These are phyloP conservation scores for Aspergillus calidoustus DNA, from an alignment of 2,329 filamentous ascomycete genomes.

Conservation along the genomic window DNA sequence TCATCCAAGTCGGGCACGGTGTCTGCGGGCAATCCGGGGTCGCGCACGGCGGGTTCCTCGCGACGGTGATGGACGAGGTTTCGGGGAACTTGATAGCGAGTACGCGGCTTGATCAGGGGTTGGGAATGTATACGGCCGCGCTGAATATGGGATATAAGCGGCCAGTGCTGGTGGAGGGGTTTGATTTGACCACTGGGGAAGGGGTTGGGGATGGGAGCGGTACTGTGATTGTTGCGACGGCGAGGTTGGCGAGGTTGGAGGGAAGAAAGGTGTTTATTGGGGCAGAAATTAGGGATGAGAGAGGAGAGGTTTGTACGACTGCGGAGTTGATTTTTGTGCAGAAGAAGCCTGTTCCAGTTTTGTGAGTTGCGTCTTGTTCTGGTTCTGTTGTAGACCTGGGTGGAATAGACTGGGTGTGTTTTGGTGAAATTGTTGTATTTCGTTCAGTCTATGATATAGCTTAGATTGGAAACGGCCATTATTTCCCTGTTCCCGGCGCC, in stretches of 20 bases:
- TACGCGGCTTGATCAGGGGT: slow-evolving; percentile 7
- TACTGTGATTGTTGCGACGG: slow-evolving; percentile 10
- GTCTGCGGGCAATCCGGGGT: slow-evolving; percentile 6
- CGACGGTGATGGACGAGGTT: slow-evolving; percentile 16
- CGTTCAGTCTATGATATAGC: slow-evolving; percentile 18
- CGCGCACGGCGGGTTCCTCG: slow-evolving; percentile 20
- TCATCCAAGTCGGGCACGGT: slow-evolving; percentile 13
- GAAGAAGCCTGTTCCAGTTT: background rate
- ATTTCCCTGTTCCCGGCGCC: slow-evolving; percentile 28
- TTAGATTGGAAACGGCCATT: slow-evolving; percentile 14
- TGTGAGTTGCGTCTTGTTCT: background rate
- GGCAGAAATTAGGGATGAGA: slow-evolving; percentile 7
- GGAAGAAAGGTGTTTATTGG: slow-evolving; percentile 19
- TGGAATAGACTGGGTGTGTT: background rate
- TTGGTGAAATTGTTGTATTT: slow-evolving; percentile 4
- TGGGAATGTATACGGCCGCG: slow-evolving; percentile 13
- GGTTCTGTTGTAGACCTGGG: background rate
- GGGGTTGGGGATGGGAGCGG: background rate
- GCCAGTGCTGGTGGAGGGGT: slow-evolving; percentile 8
- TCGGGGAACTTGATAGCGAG: slow-evolving; percentile 7
- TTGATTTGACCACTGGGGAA: background rate
- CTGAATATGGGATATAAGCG: slow-evolving; percentile 7
- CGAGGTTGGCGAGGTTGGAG: slow-evolving; percentile 9
- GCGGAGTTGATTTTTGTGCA: slow-evolving; percentile 13
- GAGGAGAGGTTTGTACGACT: slow-evolving; percentile 1